phyloP scores from a whole-genome alignment of 257 asterid species.

The Scutellaria galericulata region DNA sequence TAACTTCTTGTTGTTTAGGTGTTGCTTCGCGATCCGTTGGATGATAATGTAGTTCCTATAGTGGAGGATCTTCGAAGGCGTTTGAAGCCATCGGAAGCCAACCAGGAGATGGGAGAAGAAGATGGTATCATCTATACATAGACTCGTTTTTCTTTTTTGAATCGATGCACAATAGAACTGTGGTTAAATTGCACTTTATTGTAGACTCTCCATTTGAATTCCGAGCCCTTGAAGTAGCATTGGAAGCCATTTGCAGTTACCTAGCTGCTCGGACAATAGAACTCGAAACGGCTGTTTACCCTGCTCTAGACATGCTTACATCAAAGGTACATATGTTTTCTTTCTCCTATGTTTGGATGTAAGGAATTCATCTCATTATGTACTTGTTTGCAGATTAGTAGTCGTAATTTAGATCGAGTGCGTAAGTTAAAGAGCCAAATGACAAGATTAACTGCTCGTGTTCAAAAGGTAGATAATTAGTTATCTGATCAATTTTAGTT shows the following conservation, averaged over 20 bases:
- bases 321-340: conserved; percentile 62
- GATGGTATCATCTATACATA: conserved; percentile 54
- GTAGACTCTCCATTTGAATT: conserved; percentile 95
- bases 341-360: background rate
- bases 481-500: background rate
- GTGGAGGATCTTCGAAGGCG: conserved; percentile 86
- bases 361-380: background rate
- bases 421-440: conserved; percentile 90
- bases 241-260: conserved; percentile 91
- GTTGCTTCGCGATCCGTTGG: conserved; percentile 80
- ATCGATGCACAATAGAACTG: background rate
- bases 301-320: conserved; percentile 90
- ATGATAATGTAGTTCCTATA: conserved; percentile 54
- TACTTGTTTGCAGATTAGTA: conserved; percentile 67
- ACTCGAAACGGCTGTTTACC: conserved; percentile 89
- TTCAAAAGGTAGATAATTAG: conserved; percentile 67
- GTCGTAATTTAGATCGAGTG: conserved; percentile 89
- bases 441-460: conserved; percentile 96
- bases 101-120: conserved; percentile 71
- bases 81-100: conserved; percentile 52
- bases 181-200: background rate
- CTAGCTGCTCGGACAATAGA: conserved; percentile 86
- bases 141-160: background rate
- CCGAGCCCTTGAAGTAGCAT: conserved; percentile 84
- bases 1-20: conserved; percentile 49